These are phyloP conservation scores for Coniochaeta ligniaria DNA, from an alignment of 2,329 filamentous ascomycete species.

Conservation along the genomic window DNA sequence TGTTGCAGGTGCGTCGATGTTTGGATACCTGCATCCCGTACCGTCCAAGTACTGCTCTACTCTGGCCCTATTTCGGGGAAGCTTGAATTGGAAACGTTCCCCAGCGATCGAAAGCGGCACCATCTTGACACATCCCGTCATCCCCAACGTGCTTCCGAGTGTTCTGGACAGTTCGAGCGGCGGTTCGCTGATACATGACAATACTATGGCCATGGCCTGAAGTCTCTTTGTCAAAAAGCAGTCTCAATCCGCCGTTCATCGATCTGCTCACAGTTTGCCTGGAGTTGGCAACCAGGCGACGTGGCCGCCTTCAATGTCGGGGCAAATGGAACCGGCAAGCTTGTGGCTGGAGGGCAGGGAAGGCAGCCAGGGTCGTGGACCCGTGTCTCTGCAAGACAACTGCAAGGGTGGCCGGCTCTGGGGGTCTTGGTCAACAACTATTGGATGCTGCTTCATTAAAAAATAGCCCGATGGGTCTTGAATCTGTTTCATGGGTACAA, in stretches of 20 bases:
- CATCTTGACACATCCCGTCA: constrained; percentile 8
- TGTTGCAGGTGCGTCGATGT: neutral
- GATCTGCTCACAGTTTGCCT: neutral
- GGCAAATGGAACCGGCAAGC: neutral
- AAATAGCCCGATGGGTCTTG: neutral
- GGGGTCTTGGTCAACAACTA: neutral
- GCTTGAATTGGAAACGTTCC: neutral
- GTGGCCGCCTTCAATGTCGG: neutral
- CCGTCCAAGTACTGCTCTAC: neutral
- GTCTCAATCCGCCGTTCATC: neutral
- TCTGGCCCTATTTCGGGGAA: neutral
- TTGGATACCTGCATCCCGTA: neutral
- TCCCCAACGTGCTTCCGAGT: constrained; percentile 4
- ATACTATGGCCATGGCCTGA: neutral
- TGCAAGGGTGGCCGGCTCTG: neutral
- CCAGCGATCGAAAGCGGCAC: neutral
- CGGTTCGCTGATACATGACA: neutral
- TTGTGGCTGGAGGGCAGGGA: neutral
- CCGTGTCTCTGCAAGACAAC: neutral
- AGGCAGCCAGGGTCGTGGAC: neutral
- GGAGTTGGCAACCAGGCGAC: neutral
- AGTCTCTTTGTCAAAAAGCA: neutral
- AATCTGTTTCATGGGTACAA: neutral
- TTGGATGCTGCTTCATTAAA: neutral
- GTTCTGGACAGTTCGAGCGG: neutral